Conservation (phyloP, 331 rosid species). For the Ulmus americana region DNA sequence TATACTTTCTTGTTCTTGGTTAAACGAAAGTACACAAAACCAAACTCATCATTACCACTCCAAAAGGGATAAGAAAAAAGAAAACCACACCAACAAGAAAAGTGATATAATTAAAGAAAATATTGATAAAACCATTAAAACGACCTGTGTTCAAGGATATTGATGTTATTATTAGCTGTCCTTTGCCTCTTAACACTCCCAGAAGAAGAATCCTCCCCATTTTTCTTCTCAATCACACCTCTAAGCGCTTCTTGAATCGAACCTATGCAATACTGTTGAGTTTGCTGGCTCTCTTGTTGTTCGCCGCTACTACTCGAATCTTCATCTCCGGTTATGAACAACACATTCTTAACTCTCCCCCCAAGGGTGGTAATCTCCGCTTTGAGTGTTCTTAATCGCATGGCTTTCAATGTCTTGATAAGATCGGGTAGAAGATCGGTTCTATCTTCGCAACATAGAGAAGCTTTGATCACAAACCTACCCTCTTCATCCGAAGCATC, state of each 20-base stretch:
- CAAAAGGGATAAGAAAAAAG: slow-evolving; percentile 10
- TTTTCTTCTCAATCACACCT: slow-evolving; percentile 68
- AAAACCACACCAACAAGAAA: slow-evolving; percentile 24
- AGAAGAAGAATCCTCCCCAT: slow-evolving; percentile 49
- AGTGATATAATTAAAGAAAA: neutral
- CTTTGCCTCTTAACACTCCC: slow-evolving; percentile 81
- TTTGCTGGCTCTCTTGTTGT: neutral
- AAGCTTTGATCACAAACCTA: slow-evolving; percentile 66
- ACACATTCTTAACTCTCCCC: slow-evolving; percentile 70
- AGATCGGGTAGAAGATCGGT: slow-evolving; percentile 79
- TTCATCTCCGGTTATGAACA: slow-evolving; percentile 62
- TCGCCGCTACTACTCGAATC: slow-evolving; percentile 36
- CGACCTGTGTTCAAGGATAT: slow-evolving; percentile 52
- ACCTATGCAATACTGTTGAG: slow-evolving; percentile 36
- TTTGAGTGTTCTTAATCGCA: slow-evolving; percentile 59
- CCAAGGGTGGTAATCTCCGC: slow-evolving; percentile 87
- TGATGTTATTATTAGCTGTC: slow-evolving; percentile 46
- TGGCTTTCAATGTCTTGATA: slow-evolving; percentile 57
- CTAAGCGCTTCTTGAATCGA: slow-evolving; percentile 79
- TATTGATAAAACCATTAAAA: slow-evolving; percentile 22
- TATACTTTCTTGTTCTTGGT: slow-evolving; percentile 21
- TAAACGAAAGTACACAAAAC: slow-evolving; percentile 37
- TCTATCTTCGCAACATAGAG: slow-evolving; percentile 82
- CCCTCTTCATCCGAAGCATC: slow-evolving; percentile 63
- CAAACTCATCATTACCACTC: slow-evolving; percentile 37